Percentiles rank a stretch among this genome's conserved stretches.
phyloP scores from a whole-genome alignment of 371 early-diverging fungal species.

The Catenaria anguillulae region DNA sequence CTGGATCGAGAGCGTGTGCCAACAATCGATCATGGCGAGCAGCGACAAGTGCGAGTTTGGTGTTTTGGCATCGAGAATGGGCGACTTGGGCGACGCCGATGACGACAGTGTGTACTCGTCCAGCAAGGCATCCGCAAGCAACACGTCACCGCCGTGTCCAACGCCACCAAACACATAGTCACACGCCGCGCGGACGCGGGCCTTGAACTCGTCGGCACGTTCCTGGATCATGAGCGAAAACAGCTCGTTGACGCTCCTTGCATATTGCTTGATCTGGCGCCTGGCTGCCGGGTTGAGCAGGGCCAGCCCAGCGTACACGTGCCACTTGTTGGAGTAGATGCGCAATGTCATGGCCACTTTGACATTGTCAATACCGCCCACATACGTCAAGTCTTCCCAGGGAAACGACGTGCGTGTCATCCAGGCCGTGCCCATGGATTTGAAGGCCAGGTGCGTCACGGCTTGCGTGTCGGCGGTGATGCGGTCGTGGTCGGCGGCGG shows the following conservation, averaged over 20 bases:
- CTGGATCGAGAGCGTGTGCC: slow-evolving; percentile 63
- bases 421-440: slow-evolving; percentile 93
- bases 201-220: slow-evolving; percentile 55
- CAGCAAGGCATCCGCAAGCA: slow-evolving; percentile 62
- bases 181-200: slow-evolving; percentile 56
- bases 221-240: slow-evolving; percentile 90
- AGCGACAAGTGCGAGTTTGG: not conserved
- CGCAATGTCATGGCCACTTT: slow-evolving; percentile 81
- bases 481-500: slow-evolving; percentile 68
- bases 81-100: slow-evolving; percentile 33
- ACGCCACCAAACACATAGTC: slow-evolving; percentile 61
- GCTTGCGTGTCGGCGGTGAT: slow-evolving; percentile 97
- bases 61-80: too few relatives aligned
- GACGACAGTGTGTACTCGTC: slow-evolving; percentile 77
- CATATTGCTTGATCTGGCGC: slow-evolving; percentile 72
- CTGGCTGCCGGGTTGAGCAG: slow-evolving; percentile 83
- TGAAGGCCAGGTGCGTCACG: slow-evolving; percentile 85
- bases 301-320: slow-evolving; percentile 87
- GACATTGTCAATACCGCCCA: slow-evolving; percentile 89
- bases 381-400: slow-evolving; percentile 75
- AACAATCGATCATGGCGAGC: slow-evolving; percentile 53
- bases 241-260: slow-evolving; percentile 66
- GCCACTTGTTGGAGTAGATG: slow-evolving; percentile 90
- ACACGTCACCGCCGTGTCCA: slow-evolving; percentile 13
- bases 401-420: slow-evolving; percentile 21